Base-by-base conservation (phyloP, 2,329 filamentous ascomycete species). In the Neopestalotiopsis sp. region DNA sequence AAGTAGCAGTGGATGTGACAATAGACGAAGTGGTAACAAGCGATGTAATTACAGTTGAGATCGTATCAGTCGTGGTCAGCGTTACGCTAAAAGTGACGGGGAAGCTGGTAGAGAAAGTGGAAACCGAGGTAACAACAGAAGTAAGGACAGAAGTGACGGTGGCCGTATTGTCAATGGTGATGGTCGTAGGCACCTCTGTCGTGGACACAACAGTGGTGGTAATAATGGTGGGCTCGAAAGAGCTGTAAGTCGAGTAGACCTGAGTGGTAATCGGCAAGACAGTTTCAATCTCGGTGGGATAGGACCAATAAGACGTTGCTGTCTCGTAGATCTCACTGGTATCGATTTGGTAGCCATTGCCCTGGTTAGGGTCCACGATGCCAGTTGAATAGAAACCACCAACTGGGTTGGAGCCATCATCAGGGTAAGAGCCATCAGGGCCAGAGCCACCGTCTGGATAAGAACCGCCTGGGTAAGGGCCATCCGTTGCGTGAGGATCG, bases 121-220 rank as follows among this genome's bases (percentile, higher is more conserved):
- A 58, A 58, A 58, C 56, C 20, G 56, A 28, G 6, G 59, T 61
- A 40, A 61, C 14, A n/a, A 30, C 30, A 17, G 59, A 61, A 30
- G 32, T 61, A n/a, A 40, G 4, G n/a, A 61, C 4, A 5, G 59
- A 61, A 38, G 59, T 61, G 28, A 61, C 59, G 17, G 59, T 61
- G 7, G 6, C 28, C 32, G 59, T 61, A 40, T n/a, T 61, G 30
- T 61, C 30, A 40, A 34, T 32, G 32, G 4, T 61, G 59, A 61
- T 34, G 13, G 59, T 61, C 10, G 59, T 61, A 38, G 59, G 59
- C 17, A 61, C 32, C 14, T 20, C 59, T 13, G 59, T 61, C 5
- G 59, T 61, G 28, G 32, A 13, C 12, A 17, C 38, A 7, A 61
- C 6, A 6, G 59, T 61, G n/a, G 59, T 61, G 17, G 59, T 61